Evolutionary conservation across 768 basidiomycete genomes (phyloP).

Genomic region (Amanita exitialis): DNA sequence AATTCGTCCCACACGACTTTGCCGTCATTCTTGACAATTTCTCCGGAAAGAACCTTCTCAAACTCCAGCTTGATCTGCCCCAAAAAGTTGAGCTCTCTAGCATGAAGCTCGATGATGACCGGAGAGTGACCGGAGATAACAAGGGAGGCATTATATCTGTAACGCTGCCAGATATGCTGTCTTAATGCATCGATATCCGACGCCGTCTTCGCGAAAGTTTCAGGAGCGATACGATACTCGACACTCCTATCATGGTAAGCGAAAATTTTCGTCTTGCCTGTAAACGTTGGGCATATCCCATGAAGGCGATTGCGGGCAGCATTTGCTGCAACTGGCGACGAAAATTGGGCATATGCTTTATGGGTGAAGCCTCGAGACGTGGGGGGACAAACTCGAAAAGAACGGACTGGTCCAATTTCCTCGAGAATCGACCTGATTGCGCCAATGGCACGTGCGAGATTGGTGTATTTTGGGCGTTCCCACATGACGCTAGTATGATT

Average conservation of each 20-base stretch:
- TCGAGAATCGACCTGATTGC: slow-evolving; percentile 32
- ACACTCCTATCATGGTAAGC: slow-evolving; percentile 49
- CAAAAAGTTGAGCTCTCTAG: slow-evolving; percentile 38
- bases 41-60: slow-evolving; percentile 53
- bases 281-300: slow-evolving; percentile 30
- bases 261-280: slow-evolving; percentile 34
- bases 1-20: slow-evolving; percentile 58
- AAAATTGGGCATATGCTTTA: slow-evolving; percentile 47
- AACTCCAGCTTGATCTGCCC: slow-evolving; percentile 49
- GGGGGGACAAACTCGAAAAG: slow-evolving; percentile 37
- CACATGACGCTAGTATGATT: slow-evolving; percentile 40
- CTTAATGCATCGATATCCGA: slow-evolving; percentile 38
- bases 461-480: slow-evolving; percentile 32
- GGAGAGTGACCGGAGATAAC: slow-evolving; percentile 12
- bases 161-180: slow-evolving; percentile 20
- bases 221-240: slow-evolving; percentile 27
- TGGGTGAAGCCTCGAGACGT: slow-evolving; percentile 41
- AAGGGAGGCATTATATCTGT: slow-evolving; percentile 16
- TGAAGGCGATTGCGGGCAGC: slow-evolving; percentile 39
- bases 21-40: slow-evolving; percentile 40
- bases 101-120: slow-evolving; percentile 36
- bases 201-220: slow-evolving; percentile 28
- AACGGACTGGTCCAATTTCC: slow-evolving; percentile 18
- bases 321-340: slow-evolving; percentile 39
- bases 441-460: slow-evolving; percentile 27